Evolutionary conservation across 495 filamentous ascomycete species (phyloP).

Genomic region (Lepidopterella palustris): DNA sequence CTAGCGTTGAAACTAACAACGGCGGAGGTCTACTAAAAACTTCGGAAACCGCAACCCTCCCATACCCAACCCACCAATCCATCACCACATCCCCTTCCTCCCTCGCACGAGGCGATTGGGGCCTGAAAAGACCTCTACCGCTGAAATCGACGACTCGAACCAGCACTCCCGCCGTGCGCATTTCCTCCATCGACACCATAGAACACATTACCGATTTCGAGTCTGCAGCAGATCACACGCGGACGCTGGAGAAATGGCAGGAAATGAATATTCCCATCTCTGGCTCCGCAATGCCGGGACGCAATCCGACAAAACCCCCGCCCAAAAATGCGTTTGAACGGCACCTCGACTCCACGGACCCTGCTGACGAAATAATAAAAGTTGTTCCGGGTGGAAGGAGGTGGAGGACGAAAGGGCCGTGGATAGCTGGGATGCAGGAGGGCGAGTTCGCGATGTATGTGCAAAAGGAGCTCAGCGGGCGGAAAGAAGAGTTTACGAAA

Average conservation of each 20-base stretch:
- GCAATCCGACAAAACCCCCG: background rate
- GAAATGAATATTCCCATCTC: slow-evolving; percentile 66
- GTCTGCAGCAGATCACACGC: slow-evolving; percentile 72
- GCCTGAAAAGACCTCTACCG: slow-evolving; percentile 81
- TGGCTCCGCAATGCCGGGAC: slow-evolving; percentile 35
- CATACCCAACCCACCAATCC: slow-evolving; percentile 74
- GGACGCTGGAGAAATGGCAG: slow-evolving; percentile 80
- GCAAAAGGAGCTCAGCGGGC: slow-evolving; percentile 51
- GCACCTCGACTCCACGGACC: slow-evolving; percentile 44
- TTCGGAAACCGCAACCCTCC: slow-evolving; percentile 63
- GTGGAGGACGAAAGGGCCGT: slow-evolving; percentile 78
- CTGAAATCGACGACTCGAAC: slow-evolving; percentile 60
- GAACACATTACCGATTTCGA: slow-evolving; percentile 91
- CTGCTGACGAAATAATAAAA: slow-evolving; percentile 15
- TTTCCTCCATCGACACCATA: slow-evolving; percentile 71
- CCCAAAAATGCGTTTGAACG: slow-evolving; percentile 53
- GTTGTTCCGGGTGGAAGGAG: slow-evolving; percentile 18
- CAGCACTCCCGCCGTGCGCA: slow-evolving; percentile 60
- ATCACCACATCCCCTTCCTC: slow-evolving; percentile 75
- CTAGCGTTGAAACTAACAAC: slow-evolving; percentile 34
- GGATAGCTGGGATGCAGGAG: slow-evolving; percentile 67
- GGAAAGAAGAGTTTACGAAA: slow-evolving; percentile 41
- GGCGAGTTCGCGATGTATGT: slow-evolving; percentile 64
- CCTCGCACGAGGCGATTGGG: slow-evolving; percentile 82
- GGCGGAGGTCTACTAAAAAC: slow-evolving; percentile 16